Evolutionary conservation across 169 alveolate genomes (phyloP).

Genomic region (Eimeria zaria): DNA sequence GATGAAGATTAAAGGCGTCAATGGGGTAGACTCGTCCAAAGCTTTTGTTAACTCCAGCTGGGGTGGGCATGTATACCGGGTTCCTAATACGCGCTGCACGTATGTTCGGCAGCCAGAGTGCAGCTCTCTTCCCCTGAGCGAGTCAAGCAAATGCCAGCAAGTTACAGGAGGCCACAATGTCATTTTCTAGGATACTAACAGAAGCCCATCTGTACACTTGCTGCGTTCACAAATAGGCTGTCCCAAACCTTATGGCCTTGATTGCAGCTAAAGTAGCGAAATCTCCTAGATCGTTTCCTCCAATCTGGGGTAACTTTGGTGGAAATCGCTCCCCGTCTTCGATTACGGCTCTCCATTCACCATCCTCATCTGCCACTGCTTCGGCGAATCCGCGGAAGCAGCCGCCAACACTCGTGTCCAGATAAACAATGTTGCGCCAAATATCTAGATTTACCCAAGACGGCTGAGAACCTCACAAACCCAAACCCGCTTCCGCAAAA

Average conservation of each 20-base stretch:
- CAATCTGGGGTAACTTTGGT: slow-evolving; percentile 1
- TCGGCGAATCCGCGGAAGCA: slow-evolving; percentile 39
- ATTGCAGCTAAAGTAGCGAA: slow-evolving; percentile 38
- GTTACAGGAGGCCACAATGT: neutral
- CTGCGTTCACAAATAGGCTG: neutral
- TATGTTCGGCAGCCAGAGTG: slow-evolving; percentile 32
- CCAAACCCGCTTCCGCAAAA: neutral
- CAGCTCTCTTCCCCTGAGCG: slow-evolving; percentile 62
- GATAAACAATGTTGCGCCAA: slow-evolving; percentile 24
- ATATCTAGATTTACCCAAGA: slow-evolving; percentile 30
- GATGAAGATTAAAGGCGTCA: slow-evolving; percentile 96
- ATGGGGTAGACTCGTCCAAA: slow-evolving; percentile 92
- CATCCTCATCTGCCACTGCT: slow-evolving; percentile 39
- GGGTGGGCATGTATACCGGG: slow-evolving; percentile 94
- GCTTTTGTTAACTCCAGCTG: slow-evolving; percentile 95
- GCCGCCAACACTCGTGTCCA: slow-evolving; percentile 44
- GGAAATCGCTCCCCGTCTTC: slow-evolving; percentile 13
- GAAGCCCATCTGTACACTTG: neutral
- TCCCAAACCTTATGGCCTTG: slow-evolving; percentile 49
- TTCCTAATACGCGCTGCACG: slow-evolving; percentile 91
- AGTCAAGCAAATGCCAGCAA: neutral
- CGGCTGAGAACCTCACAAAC: slow-evolving; percentile 41
- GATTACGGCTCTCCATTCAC: slow-evolving; percentile 41
- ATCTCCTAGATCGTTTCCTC: slow-evolving; percentile 35
- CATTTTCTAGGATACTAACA: too few species aligned